phyloP scores from a whole-genome alignment of 73 alveolate species.

The Symbiodinium natans region DNA sequence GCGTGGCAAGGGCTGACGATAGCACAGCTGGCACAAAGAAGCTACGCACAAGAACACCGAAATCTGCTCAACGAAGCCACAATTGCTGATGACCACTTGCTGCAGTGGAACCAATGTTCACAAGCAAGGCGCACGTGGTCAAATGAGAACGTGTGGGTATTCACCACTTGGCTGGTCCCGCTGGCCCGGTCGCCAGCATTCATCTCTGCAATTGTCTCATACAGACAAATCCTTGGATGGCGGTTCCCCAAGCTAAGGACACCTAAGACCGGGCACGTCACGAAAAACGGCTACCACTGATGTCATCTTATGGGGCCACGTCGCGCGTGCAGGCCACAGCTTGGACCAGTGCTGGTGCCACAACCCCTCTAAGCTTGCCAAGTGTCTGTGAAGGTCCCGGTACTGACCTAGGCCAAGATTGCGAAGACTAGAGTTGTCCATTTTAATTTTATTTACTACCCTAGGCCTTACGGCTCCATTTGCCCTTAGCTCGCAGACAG shows the following conservation, averaged over 20 bases:
- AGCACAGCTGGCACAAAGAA: neutral
- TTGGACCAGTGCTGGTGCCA: too few species aligned
- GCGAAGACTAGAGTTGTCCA: too few species aligned
- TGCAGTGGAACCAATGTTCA: neutral
- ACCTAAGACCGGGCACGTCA: too few species aligned
- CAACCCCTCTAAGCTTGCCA: too few species aligned
- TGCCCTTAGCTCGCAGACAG: too few species aligned
- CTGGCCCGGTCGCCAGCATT: slow-evolving; percentile 87
- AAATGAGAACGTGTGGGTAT: slow-evolving; percentile 97
- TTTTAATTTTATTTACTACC: too few species aligned
- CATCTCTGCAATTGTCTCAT: slow-evolving; percentile 95
- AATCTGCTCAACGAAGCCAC: neutral
- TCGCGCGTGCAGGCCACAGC: too few species aligned
- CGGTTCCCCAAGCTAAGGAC: neutral
- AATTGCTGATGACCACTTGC: neutral
- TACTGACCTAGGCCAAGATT: too few species aligned
- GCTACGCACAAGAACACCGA: neutral
- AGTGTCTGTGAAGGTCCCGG: too few species aligned
- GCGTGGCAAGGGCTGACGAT: neutral
- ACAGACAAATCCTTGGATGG: slow-evolving; percentile 74
- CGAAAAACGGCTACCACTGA: too few species aligned
- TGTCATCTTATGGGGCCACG: too few species aligned
- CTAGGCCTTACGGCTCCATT: too few species aligned
- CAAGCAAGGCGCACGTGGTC: slow-evolving; percentile 96
- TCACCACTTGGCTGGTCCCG: slow-evolving; percentile 94